Percentiles rank a stretch among this genome's conserved stretches.
Conservation (phyloP, 169 alveolate species). For the Miamiensis avidus region DNA sequence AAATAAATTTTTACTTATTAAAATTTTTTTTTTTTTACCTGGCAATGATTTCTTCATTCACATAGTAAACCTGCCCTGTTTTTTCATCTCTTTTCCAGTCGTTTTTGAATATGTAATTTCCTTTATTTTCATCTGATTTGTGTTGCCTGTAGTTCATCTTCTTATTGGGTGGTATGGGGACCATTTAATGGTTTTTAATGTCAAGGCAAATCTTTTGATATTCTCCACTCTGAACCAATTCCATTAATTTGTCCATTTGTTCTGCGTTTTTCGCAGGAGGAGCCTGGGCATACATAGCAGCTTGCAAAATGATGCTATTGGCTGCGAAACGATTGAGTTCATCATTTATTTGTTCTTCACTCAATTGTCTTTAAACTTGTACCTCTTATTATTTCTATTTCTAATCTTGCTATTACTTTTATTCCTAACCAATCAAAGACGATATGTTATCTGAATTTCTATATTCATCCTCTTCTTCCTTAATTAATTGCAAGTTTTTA, state of each 20-base stretch:
- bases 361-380: too few species aligned
- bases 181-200: too few species aligned
- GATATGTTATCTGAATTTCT: too few species aligned
- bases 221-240: background rate
- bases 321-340: background rate
- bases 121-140: constrained; percentile 13
- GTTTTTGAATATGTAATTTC: constrained; percentile 41
- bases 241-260: background rate
- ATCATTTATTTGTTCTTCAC: too few species aligned
- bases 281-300: background rate
- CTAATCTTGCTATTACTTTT: too few species aligned
- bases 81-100: constrained; percentile 45
- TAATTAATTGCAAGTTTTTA: too few species aligned
- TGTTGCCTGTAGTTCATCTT: constrained; percentile 24
- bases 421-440: too few species aligned
- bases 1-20: too few species aligned
- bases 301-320: background rate
- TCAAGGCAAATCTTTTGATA: background rate
- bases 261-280: background rate
- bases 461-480: too few species aligned
- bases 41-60: constrained; percentile 24
- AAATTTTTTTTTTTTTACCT: background rate
- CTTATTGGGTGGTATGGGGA: background rate
- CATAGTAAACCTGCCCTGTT: constrained; percentile 34
- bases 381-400: too few species aligned